Conservation (phyloP, 2,329 filamentous ascomycete genomes). For the Nannizziopsis arthrosporioides region DNA sequence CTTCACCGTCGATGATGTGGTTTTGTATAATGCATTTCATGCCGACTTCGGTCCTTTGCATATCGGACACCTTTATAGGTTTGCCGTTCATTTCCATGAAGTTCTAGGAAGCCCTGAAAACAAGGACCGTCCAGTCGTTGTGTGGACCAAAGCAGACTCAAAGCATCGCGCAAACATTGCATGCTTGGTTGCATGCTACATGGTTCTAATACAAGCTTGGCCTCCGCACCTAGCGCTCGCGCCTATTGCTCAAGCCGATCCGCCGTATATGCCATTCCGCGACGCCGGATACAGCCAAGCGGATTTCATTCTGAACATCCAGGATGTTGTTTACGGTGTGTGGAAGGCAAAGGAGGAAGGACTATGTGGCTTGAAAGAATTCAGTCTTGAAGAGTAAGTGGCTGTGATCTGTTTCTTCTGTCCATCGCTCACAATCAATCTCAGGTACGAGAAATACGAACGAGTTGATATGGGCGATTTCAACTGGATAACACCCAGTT, state of each 20-base stretch:
- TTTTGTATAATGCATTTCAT: constrained; percentile 97
- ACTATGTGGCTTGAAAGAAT: constrained; percentile 81
- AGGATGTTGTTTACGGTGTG: constrained; percentile 95
- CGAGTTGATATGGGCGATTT: constrained; percentile 97
- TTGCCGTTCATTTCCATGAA: constrained; percentile 90
- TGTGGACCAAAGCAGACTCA: constrained; percentile 88
- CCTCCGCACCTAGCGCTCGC: constrained; percentile 89
- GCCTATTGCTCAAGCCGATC: constrained; percentile 91
- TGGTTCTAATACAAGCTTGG: constrained; percentile 97
- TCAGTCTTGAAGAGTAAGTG: constrained; percentile 75
- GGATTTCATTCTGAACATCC: constrained; percentile 88
- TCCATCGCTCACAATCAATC: constrained; percentile 5
- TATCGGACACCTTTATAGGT: constrained; percentile 93
- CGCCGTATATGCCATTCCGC: constrained; percentile 95
- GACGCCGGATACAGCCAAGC: constrained; percentile 98
- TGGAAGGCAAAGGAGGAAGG: constrained; percentile 98
- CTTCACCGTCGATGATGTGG: constrained; percentile 84
- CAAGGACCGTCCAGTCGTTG: constrained; percentile 79
- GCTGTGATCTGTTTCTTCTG: neutral
- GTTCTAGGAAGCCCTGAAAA: constrained; percentile 85
- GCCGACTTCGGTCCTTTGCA: constrained; percentile 96
- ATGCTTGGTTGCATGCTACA: constrained; percentile 91
- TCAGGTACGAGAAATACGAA: constrained; percentile 79
- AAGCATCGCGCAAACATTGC: constrained; percentile 83
- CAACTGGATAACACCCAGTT: constrained; percentile 96